Conservation (phyloP, 495 filamentous ascomycete species). For the Penicillium simplicissimum region DNA sequence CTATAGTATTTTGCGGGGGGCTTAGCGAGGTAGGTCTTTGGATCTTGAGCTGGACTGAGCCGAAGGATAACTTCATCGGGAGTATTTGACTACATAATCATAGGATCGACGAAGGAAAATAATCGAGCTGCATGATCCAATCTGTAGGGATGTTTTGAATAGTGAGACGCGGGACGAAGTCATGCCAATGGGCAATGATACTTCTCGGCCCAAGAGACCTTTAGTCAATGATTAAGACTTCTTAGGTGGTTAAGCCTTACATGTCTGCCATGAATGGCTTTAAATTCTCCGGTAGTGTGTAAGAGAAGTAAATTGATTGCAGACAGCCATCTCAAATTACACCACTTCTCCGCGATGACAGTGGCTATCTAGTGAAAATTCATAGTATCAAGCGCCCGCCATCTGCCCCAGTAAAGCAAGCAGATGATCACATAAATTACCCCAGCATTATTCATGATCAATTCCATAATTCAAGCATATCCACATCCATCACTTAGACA, state of each 20-base stretch:
- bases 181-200: neutral
- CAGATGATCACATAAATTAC: neutral
- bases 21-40: no score
- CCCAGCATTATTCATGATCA: neutral
- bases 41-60: neutral
- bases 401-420: neutral
- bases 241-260: neutral
- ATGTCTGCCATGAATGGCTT: no score
- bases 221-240: neutral
- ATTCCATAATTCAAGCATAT: neutral
- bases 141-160: slow-evolving; percentile 1
- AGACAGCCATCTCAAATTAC: neutral
- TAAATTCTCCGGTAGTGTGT: no score
- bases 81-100: no score
- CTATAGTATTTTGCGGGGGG: no score
- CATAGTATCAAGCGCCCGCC: neutral
- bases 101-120: neutral
- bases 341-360: neutral
- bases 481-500: neutral
- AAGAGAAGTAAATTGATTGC: neutral
- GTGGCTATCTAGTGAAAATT: neutral
- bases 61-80: neutral
- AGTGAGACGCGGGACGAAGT: neutral
- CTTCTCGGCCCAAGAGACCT: neutral
- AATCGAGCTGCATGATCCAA: neutral